These are phyloP conservation scores for Aspergillus sp. DNA, from an alignment of 2,329 filamentous ascomycete genomes.

Conservation along the genomic window DNA sequence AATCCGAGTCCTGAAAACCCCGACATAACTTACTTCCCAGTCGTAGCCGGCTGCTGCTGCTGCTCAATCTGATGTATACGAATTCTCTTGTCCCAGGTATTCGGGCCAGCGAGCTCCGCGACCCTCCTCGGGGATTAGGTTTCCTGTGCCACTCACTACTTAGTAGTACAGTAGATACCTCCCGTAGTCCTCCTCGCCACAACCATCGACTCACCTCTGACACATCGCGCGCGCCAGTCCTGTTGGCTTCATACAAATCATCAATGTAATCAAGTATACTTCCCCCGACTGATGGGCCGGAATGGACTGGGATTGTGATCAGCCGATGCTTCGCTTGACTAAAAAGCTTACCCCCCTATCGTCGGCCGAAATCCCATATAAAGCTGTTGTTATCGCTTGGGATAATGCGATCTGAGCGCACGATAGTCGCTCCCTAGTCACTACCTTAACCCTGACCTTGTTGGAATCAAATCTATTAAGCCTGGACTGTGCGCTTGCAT, in stretches of 20 bases:
- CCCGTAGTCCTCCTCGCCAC: no score
- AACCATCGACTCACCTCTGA: no score
- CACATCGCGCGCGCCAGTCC: no score
- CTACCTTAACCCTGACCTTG: conserved; percentile 5
- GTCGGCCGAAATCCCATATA: neutral
- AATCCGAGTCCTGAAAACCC: neutral
- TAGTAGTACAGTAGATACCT: no score
- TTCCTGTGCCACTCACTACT: neutral
- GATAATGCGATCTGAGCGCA: neutral
- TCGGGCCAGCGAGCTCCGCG: neutral
- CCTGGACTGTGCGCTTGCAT: conserved; percentile 4
- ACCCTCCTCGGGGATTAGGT: neutral
- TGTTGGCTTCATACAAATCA: no score
- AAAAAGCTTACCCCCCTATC: neutral
- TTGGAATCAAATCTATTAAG: conserved; percentile 1
- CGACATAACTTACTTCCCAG: neutral
- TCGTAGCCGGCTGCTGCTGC: neutral
- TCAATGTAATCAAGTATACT: no score
- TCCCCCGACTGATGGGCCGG: neutral
- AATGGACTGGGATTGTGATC: neutral
- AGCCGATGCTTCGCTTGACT: neutral
- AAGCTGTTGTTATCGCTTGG: neutral
- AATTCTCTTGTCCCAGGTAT: neutral
- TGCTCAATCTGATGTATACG: neutral
- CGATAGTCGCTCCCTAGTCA: conserved; percentile 3